These are phyloP conservation scores for Zhuliangozyma blackwelliae DNA, from an alignment of 1,139 yeast species.

Conservation along the genomic window DNA sequence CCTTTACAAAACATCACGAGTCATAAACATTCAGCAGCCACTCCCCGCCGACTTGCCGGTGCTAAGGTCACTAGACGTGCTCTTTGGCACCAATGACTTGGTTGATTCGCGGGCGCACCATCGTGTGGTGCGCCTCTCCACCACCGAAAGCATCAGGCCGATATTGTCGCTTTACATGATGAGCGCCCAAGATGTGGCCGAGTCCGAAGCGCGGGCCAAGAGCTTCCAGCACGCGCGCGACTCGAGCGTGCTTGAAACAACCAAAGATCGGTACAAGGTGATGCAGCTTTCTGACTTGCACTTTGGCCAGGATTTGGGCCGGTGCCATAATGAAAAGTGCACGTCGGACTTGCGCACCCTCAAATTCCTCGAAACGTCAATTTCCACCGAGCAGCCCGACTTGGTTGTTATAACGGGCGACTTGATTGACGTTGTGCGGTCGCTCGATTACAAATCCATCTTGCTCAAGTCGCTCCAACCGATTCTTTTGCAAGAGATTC, in stretches of 20 bases:
- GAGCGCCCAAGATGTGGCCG: slow-evolving; percentile 3
- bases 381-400: slow-evolving; percentile 29
- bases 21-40: slow-evolving; percentile 5
- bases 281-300: slow-evolving; percentile 41
- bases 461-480: slow-evolving; percentile 34
- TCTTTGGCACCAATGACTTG: slow-evolving; percentile 22
- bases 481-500: slow-evolving; percentile 25
- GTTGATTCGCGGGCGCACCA: slow-evolving; percentile 15
- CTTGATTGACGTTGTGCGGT: slow-evolving; percentile 21
- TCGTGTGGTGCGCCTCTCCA: slow-evolving; percentile 7
- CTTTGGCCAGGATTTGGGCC: slow-evolving; percentile 30
- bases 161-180: slow-evolving; percentile 10
- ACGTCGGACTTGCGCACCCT: slow-evolving; percentile 28
- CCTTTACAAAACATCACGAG: slow-evolving; percentile 7
- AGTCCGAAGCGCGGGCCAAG: slow-evolving; percentile 1
- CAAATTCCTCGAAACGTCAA: slow-evolving; percentile 24
- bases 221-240: slow-evolving; percentile 2
- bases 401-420: slow-evolving; percentile 43
- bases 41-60: slow-evolving; percentile 11
- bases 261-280: slow-evolving; percentile 21
- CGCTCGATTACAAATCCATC: slow-evolving; percentile 29
- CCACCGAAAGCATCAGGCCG: slow-evolving; percentile 9
- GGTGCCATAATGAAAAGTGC: slow-evolving; percentile 16
- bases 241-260: slow-evolving; percentile 3
- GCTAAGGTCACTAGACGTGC: slow-evolving; percentile 22